Percentiles rank a stretch among this genome's conserved stretches.
Conservation (phyloP, 805 yeast genomes). For the Scheffersomyces spartinae region DNA sequence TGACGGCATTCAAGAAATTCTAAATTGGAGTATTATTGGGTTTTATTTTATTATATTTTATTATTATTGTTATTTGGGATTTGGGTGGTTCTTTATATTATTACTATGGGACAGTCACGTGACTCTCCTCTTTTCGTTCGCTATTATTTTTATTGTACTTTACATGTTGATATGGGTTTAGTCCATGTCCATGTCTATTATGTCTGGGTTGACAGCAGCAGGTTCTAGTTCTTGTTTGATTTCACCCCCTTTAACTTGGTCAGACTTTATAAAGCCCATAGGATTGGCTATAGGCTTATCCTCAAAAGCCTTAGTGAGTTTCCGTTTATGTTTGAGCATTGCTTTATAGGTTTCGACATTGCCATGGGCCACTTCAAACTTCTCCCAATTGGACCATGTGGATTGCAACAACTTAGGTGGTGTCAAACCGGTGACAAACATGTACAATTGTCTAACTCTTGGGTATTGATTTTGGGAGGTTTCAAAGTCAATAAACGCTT, state of each 20-base stretch:
- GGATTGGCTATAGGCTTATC: conserved; percentile 11
- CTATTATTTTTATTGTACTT: no score
- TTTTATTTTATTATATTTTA: no score
- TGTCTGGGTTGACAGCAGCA: conserved; percentile 38
- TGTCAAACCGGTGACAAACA: conserved; percentile 18
- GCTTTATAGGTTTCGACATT: conserved; percentile 60
- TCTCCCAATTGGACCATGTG: conserved; percentile 60
- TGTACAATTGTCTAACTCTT: conserved; percentile 54
- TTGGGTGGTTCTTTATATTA: not conserved
- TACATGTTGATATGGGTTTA: not conserved
- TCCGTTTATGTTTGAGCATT: conserved; percentile 53
- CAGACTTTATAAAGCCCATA: conserved; percentile 38
- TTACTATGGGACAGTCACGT: not conserved
- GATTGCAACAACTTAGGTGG: conserved; percentile 10
- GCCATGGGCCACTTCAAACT: conserved; percentile 65
- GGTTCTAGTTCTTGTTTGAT: conserved; percentile 9
- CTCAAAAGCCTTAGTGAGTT: conserved; percentile 13
- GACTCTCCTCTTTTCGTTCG: no score
- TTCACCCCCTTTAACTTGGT: conserved; percentile 17
- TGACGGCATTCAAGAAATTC: conserved; percentile 13
- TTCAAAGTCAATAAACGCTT: conserved; percentile 52
- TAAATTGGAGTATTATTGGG: no score
- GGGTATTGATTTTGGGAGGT: conserved; percentile 34
- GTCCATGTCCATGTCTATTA: conserved; percentile 45
- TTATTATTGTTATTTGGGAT: no score